Conservation (phyloP, 306 rosid genomes). For the Inga leiocalycina region DNA sequence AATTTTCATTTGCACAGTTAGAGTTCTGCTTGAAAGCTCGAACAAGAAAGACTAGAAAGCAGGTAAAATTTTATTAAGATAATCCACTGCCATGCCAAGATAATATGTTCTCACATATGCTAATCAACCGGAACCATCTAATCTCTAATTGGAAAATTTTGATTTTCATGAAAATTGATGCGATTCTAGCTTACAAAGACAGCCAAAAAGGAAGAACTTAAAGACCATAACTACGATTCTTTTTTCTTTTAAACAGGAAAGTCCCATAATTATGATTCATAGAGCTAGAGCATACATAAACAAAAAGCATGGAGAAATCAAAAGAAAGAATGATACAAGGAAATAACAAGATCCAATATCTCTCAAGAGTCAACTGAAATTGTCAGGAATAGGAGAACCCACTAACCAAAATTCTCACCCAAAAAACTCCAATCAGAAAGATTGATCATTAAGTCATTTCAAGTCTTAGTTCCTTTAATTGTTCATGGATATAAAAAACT, state of each 20-base stretch:
- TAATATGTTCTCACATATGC: not conserved
- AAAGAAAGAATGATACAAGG: not conserved
- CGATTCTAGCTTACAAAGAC: too few species aligned
- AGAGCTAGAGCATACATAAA: not conserved
- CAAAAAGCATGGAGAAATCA: not conserved
- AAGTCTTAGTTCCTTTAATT: conserved; percentile 1
- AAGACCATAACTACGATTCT: too few species aligned
- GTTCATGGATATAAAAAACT: not conserved
- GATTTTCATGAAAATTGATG: too few species aligned
- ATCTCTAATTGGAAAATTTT: not conserved
- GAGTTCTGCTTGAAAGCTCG: not conserved
- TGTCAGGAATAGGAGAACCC: not conserved
- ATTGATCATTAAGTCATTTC: not conserved
- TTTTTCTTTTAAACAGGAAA: too few species aligned
- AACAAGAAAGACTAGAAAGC: not conserved
- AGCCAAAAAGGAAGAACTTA: too few species aligned
- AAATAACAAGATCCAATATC: not conserved
- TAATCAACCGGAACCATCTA: not conserved
- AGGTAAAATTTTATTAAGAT: not conserved
- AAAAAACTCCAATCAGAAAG: not conserved
- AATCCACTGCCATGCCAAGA: not conserved
- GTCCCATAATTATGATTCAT: not conserved
- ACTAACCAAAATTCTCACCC: not conserved
- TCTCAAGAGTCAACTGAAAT: not conserved
- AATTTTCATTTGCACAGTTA: not conserved